These are phyloP conservation scores for Ascochyta viciae-villosae DNA, from an alignment of 2,329 filamentous ascomycete genomes.

Conservation along the genomic window DNA sequence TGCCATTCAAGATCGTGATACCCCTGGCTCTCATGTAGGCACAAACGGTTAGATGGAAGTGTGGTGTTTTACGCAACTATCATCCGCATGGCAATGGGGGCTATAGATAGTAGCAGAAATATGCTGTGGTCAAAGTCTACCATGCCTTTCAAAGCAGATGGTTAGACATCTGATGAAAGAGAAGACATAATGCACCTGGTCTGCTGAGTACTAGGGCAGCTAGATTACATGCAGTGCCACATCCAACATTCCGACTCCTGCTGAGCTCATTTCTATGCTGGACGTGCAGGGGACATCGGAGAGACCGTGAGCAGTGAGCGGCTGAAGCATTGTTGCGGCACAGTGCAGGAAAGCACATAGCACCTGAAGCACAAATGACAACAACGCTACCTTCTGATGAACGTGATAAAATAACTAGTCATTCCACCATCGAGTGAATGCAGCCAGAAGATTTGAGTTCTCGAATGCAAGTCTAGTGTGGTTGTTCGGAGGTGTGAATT, in stretches of 20 bases:
- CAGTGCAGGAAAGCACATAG: not conserved
- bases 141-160: too few relatives aligned
- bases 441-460: too few relatives aligned
- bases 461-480: too few relatives aligned
- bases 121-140: too few relatives aligned
- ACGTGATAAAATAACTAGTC: too few relatives aligned
- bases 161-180: not conserved
- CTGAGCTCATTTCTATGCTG: not conserved
- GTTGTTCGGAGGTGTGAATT: not conserved
- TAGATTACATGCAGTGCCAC: not conserved
- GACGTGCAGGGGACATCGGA: not conserved
- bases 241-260: not conserved
- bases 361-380: not conserved
- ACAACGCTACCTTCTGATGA: too few relatives aligned
- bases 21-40: too few relatives aligned
- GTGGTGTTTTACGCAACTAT: too few relatives aligned
- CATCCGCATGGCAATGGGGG: too few relatives aligned
- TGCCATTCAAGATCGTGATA: not conserved
- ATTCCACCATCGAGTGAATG: too few relatives aligned
- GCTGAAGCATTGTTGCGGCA: constrained; percentile 9
- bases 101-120: too few relatives aligned
- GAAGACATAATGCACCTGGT: not conserved
- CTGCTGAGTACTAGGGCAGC: not conserved
- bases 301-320: not conserved
- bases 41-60: too few relatives aligned